Base-by-base conservation (phyloP, 257 asterid genomes). In the Penstemon eatonii region DNA sequence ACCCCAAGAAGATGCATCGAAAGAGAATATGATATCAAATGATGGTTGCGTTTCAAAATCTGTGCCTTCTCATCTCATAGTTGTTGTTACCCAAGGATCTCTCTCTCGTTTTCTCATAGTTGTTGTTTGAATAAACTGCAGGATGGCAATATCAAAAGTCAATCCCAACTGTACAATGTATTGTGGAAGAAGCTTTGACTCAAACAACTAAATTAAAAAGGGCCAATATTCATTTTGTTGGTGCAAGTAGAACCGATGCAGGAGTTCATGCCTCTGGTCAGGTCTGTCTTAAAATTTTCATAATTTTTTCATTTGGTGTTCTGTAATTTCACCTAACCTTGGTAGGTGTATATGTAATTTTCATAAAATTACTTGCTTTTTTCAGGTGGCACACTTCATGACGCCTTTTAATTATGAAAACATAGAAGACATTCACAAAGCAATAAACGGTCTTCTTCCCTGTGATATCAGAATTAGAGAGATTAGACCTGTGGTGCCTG, bases 261-360 rank as follows among this genome's bases (percentile, higher is more conserved):
- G 98, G 98, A 69, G 98, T 90, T 55, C 98, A 90, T 81, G 97
- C 97, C 63, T 84, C 81, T 88, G 93, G 97, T 65, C 98, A 89
- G 97, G 97, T 92, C 74, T 72, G 81, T 68, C 71, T 71, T 76
- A 49, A n/a, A 12, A n/a, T 60, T 13, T 19, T 60, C 50, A 60
- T 25, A 25, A 25, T 25, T 25, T 25, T 25, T 15, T 15, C 18
- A 25, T 25, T 25, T 25, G 33, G 33, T 25, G 33, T 25, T 25
- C 33, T 25, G 33, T 25, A 25, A 25, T 25, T 25, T 25, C 33
- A 25, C 33, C 33, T 25, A 25, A 25, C 15, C 64, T 38, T 37
- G 11, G 11, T 10, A 15, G n/a, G 5, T 39, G 64, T 8, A 37
- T 10, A 59, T 39, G 13, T 59, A 33, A 59, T 33, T n/a, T n/a